These are phyloP conservation scores for Laguncularia racemosa DNA, from an alignment of 345 rosid genomes.

Conservation along the genomic window DNA sequence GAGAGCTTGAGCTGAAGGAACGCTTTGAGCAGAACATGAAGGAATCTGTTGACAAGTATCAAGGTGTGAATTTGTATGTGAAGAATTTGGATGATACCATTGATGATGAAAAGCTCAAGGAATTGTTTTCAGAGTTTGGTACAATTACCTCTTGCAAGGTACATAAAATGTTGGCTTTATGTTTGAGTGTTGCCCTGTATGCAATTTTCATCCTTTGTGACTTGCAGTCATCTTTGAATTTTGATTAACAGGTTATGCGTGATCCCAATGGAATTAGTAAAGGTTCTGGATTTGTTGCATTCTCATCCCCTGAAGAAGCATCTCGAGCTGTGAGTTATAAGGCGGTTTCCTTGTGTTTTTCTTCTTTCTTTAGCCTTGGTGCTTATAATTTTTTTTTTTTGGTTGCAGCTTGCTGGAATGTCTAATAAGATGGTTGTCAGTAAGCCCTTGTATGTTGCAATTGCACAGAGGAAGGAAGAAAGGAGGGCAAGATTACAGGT, in stretches of 20 bases:
- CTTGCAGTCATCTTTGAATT: too few species aligned
- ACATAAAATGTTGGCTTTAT: too few species aligned
- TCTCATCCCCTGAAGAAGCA: conserved; percentile 85
- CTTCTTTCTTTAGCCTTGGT: too few species aligned
- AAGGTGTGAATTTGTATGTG: conserved; percentile 7
- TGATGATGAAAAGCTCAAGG: conserved; percentile 11
- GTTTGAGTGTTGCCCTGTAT: too few species aligned
- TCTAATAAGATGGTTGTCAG: conserved; percentile 55
- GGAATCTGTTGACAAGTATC: conserved; percentile 4
- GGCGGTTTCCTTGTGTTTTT: not conserved
- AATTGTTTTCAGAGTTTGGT: conserved; percentile 8
- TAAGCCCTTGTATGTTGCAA: conserved; percentile 76
- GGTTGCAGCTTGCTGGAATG: conserved; percentile 54
- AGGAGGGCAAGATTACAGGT: conserved; percentile 80
- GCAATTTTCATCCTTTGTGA: too few species aligned
- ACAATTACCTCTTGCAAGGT: conserved; percentile 10
- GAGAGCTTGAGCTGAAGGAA: conserved; percentile 11
- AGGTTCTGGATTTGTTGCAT: conserved; percentile 97
- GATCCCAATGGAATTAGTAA: conserved; percentile 79
- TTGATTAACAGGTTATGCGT: conserved; percentile 59
- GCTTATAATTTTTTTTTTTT: not conserved
- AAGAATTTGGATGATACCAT: conserved; percentile 10
- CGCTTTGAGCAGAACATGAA: conserved; percentile 13
- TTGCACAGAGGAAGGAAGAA: conserved; percentile 72
- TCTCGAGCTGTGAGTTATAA: conserved; percentile 66